Evolutionary conservation across 1,139 yeast species (phyloP), one percentile per base, ranked within the genome.

Genomic region (Geotrichum klebahnii): DNA sequence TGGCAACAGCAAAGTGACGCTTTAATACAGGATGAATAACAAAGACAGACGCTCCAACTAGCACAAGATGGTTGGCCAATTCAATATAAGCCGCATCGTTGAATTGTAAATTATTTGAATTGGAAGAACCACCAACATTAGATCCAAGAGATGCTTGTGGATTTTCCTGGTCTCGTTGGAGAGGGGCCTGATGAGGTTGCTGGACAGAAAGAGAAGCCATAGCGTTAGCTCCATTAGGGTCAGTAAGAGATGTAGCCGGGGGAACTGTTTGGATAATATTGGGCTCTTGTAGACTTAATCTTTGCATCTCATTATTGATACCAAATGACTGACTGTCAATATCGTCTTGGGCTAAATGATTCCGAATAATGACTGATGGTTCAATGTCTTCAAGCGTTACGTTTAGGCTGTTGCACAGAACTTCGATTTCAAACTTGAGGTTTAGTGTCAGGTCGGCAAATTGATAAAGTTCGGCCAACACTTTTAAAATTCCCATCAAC

Each of bases 401-500:
- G 3, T 74, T 71, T 53, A 92, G 76, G 14, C 82, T 75, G 58
- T 89, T 89, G 62, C 92, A 82, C 55, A 92, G 74, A 3, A 94
- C 97, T 65, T 94, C 99, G 59, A 94, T 80, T 66, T 92, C 98
- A 69, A 94, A 94, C 62, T 89, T 90, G 65, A 89, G 75, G 60
- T 86, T 89, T 61, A 94, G 75, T 62, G 84, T 88, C 74, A 94
- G 77, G 48, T 84, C 84, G 1, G 94, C 90, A 63, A 80, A 80
- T 44, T 82, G 81, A 61, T 94, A 90, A 19, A 94, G 71, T 66
- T 92, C 98, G n/a, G 80, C 79, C 57, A 94, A 75, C 6, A 88
- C 82, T 59, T 78, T 75, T 54, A 92, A 63, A 14, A 89, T 76
- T 51, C 96, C 96, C 57, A 84, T 66, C 3, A 87, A 75, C 98